Conservation (phyloP, 2,329 filamentous ascomycete genomes). For the Meredithiella fracta region DNA sequence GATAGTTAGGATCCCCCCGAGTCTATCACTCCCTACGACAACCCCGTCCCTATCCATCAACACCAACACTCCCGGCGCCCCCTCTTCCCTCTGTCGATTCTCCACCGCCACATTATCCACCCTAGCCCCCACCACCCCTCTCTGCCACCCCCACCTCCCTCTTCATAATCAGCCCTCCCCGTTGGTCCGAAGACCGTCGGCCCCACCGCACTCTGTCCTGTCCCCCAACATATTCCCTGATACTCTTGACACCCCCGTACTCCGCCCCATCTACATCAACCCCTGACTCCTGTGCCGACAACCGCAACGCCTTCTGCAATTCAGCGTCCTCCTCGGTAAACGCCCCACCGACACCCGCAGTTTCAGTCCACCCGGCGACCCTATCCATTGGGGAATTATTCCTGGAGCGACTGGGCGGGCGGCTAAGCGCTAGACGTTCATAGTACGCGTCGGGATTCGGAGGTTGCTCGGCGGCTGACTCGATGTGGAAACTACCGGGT, state of each 20-base stretch:
- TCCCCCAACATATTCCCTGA: not conserved
- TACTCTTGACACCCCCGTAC: constrained; percentile 26
- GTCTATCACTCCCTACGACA: constrained; percentile 23
- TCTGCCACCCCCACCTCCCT: constrained; percentile 39
- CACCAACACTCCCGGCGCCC: constrained; percentile 36
- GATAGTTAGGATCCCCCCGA: constrained; percentile 41
- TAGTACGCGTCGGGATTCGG: constrained; percentile 24
- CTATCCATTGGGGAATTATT: constrained; percentile 39
- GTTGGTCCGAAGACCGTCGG: constrained; percentile 38
- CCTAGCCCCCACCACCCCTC: not conserved
- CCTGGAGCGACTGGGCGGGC: constrained; percentile 45
- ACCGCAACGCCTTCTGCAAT: constrained; percentile 17
- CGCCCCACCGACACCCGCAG: not conserved
- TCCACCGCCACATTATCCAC: constrained; percentile 14
- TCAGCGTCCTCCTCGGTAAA: constrained; percentile 29
- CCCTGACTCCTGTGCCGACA: constrained; percentile 13
- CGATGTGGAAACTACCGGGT: constrained; percentile 34
- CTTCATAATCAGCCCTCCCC: constrained; percentile 37
- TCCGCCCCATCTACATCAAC: constrained; percentile 26
- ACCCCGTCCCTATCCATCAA: constrained; percentile 14
- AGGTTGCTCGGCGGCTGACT: constrained; percentile 27
- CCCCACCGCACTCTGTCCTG: not conserved
- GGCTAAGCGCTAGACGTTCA: constrained; percentile 33
- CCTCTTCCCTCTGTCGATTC: constrained; percentile 16
- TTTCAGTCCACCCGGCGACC: constrained; percentile 30